These are phyloP conservation scores for Monosporascus ibericus DNA, from an alignment of 2,329 filamentous ascomycete species.

Conservation along the genomic window DNA sequence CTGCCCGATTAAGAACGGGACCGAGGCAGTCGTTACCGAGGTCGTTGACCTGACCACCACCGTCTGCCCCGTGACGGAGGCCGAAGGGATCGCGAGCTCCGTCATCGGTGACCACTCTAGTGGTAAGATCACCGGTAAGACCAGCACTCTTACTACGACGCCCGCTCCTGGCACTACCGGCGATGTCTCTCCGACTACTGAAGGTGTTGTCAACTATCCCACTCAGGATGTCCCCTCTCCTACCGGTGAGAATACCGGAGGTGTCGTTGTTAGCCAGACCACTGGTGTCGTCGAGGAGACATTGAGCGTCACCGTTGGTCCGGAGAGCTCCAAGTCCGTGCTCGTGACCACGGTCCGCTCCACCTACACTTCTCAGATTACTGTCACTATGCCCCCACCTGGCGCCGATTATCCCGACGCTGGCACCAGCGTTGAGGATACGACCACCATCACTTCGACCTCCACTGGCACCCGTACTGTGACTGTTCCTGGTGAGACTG, in stretches of 20 bases:
- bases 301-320: constrained; percentile 22
- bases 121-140: constrained; percentile 23
- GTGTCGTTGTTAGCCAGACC: not conserved
- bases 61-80: constrained; percentile 29
- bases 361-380: constrained; percentile 22
- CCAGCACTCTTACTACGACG: constrained; percentile 15
- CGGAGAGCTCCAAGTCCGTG: constrained; percentile 20
- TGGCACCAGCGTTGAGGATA: constrained; percentile 4
- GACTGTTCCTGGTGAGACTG: not conserved
- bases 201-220: not conserved
- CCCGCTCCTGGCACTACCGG: constrained; percentile 8
- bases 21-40: constrained; percentile 26
- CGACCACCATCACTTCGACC: constrained; percentile 6
- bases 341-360: constrained; percentile 25
- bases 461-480: constrained; percentile 3
- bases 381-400: constrained; percentile 13
- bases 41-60: constrained; percentile 30
- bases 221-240: constrained; percentile 4
- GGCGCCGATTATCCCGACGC: constrained; percentile 3
- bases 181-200: constrained; percentile 5
- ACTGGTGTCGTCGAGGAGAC: constrained; percentile 11
- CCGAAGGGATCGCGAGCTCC: constrained; percentile 24
- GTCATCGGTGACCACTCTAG: constrained; percentile 25
- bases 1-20: constrained; percentile 25
- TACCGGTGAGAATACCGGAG: not conserved